A percentile compares a stretch with the other conserved stretches of the same genome.
Evolutionary conservation across 768 basidiomycete genomes (phyloP).

Genomic region (Cystobasidiopsis lactophilus): DNA sequence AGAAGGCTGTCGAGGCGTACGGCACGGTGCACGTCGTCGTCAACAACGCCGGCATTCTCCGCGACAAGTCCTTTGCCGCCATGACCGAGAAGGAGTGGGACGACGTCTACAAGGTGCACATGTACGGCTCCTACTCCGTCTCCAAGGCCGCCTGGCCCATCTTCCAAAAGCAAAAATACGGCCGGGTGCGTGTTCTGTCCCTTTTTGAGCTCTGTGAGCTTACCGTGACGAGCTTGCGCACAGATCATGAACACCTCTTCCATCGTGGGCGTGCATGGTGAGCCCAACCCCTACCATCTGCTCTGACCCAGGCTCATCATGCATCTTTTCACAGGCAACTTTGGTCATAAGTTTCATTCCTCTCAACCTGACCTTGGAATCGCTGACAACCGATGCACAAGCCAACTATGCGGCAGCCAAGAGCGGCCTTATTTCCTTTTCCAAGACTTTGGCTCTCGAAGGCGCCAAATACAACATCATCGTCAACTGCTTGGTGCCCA

Average conservation of each 20-base stretch:
- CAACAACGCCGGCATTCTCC: conserved; percentile 80
- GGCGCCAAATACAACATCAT: conserved; percentile 77
- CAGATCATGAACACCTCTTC: conserved; percentile 76
- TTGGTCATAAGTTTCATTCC: conserved; percentile 58
- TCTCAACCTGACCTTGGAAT: neutral
- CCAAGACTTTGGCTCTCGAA: conserved; percentile 73
- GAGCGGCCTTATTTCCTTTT: conserved; percentile 70
- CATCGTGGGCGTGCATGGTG: conserved; percentile 52
- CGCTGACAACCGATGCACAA: neutral
- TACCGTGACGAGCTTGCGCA: neutral
- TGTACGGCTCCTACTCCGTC: conserved; percentile 70
- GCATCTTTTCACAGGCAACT: too few species aligned
- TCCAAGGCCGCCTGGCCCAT: conserved; percentile 80
- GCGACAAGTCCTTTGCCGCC: conserved; percentile 75
- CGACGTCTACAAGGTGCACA: conserved; percentile 62
- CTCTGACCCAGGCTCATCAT: too few species aligned
- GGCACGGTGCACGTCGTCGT: conserved; percentile 66
- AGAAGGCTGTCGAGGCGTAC: conserved; percentile 63
- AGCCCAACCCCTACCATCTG: too few species aligned
- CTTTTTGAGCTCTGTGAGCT: neutral
- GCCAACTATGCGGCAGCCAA: conserved; percentile 72
- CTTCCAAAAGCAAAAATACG: conserved; percentile 90
- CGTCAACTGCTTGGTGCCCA: conserved; percentile 35
- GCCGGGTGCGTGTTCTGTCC: conserved; percentile 29
- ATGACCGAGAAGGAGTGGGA: conserved; percentile 79